Base-by-base conservation (phyloP, 2,329 filamentous ascomycete species). In the Hypoxylon sp. region DNA sequence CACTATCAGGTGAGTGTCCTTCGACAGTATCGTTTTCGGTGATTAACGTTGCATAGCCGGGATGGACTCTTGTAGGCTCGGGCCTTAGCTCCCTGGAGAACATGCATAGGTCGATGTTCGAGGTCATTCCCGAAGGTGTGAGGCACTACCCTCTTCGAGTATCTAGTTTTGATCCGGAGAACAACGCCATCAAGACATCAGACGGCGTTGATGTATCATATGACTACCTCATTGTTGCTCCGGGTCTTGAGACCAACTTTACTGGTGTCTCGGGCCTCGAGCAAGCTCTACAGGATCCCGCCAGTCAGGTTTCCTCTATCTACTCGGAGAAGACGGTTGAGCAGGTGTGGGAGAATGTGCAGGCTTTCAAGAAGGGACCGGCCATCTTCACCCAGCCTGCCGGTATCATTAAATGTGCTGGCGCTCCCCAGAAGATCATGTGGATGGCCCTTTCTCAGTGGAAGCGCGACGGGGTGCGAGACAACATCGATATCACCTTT, bases 361-460 rank as follows among this genome's bases (percentile, higher is more conserved):
- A 78, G 65, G 65, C 50, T 41, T 72, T 77, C 65, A 75, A 76
- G 67, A 73, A 74, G 53, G 77, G 77, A 2, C 69, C 68, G 6
- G 77, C 77, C 19, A 74, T 79, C 48, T 79, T 79, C 68, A 78
- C 77, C 6, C 77, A 79, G 58, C 77, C 77, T 13, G 74, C 75
- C 1, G 77, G 77, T 10, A 56, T 77, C 56, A 77, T 79, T 68
- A 79, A 79, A 69, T 79, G 77, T 28, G 77, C 77, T 10, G 77
- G 77, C 13, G 77, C 76, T 1, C 77, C 77, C 3, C 77, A 79
- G 62, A 79, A 79, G 72, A 73, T 79, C 60, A 70, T 79, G 69
- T 79, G 77, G 77, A 77, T 79, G 75, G 77, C 76, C 3, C 69
- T 78, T 22, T 77, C 75, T 7, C 74, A 78, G 59, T 79, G 77